A percentile compares a stretch with the other conserved stretches of the same genome.
Conservation (phyloP, 148 eudicot species). For the Rhododendron griersonianum region DNA sequence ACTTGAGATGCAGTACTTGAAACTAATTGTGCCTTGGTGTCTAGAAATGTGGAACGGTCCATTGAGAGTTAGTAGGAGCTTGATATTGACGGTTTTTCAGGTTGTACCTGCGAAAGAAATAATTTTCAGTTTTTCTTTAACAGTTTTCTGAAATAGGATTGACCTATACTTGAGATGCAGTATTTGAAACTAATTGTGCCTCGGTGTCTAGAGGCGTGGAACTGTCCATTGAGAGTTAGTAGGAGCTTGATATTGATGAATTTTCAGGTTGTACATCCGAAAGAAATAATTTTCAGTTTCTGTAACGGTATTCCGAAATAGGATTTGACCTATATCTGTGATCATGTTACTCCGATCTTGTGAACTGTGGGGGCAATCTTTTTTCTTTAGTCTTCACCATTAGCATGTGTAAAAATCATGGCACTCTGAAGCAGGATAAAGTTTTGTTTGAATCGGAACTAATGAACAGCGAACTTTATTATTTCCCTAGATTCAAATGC, state of each 20-base stretch:
- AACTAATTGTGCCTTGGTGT: background rate
- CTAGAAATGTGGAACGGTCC: background rate
- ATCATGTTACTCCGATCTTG: background rate
- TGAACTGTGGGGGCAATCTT: background rate
- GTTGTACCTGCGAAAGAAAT: background rate
- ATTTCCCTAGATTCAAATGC: background rate
- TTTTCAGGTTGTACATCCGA: background rate
- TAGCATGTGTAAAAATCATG: background rate
- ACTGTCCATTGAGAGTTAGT: background rate
- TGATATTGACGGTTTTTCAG: background rate
- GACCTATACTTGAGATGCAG: background rate
- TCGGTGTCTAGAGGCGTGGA: background rate
- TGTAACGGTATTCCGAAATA: background rate
- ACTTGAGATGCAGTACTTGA: background rate
- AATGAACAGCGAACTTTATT: background rate
- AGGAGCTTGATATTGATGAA: background rate
- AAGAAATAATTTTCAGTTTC: background rate
- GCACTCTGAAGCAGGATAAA: background rate
- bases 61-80: background rate
- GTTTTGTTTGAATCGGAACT: background rate
- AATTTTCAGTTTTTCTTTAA: background rate
- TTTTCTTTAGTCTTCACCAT: background rate
- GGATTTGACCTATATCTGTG: background rate
- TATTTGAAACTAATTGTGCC: background rate
- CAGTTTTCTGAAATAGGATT: background rate